Percentiles rank a stretch among this genome's conserved stretches.
Evolutionary conservation across 2,329 filamentous ascomycete species (phyloP).

Genomic region (Aspergillus sp.): DNA sequence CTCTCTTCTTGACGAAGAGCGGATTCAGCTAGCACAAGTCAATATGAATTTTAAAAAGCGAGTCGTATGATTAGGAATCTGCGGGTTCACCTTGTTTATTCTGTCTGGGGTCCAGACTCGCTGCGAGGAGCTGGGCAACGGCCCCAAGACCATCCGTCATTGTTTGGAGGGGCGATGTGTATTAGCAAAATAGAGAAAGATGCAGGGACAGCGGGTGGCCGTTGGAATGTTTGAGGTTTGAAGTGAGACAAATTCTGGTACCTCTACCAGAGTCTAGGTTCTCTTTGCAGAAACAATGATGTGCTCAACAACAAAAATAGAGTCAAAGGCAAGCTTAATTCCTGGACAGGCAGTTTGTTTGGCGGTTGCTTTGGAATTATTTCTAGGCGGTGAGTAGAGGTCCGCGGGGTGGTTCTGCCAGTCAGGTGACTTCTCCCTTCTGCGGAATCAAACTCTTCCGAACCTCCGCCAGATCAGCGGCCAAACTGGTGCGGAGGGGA

Average conservation of each 20-base stretch:
- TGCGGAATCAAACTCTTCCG: conserved; percentile 21
- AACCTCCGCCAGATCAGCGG: conserved; percentile 24
- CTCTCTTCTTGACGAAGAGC: conserved; percentile 75
- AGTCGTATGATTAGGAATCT: too few species aligned
- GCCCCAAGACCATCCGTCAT: conserved; percentile 64
- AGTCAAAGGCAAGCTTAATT: conserved; percentile 23
- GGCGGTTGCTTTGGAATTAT: conserved; percentile 25
- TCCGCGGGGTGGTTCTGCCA: conserved; percentile 26
- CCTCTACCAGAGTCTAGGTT: not conserved
- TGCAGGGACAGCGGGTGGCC: not conserved
- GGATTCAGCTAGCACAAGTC: conserved; percentile 65
- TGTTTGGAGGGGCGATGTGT: conserved; percentile 21
- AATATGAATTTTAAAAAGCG: not conserved
- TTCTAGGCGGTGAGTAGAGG: conserved; percentile 27
- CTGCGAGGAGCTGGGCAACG: conserved; percentile 81
- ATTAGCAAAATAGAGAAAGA: not conserved
- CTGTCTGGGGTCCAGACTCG: conserved; percentile 82
- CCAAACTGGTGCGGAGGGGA: conserved; percentile 2
- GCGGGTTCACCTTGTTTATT: conserved; percentile 76
- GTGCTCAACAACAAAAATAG: conserved; percentile 7
- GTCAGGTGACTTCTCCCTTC: conserved; percentile 21
- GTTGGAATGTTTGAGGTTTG: not conserved
- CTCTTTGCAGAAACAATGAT: conserved; percentile 4
- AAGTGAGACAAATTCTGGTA: conserved; percentile 4
- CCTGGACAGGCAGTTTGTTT: conserved; percentile 36